Evolutionary conservation across 2,329 filamentous ascomycete species (phyloP).

Genomic region (Trichoderma sp.): DNA sequence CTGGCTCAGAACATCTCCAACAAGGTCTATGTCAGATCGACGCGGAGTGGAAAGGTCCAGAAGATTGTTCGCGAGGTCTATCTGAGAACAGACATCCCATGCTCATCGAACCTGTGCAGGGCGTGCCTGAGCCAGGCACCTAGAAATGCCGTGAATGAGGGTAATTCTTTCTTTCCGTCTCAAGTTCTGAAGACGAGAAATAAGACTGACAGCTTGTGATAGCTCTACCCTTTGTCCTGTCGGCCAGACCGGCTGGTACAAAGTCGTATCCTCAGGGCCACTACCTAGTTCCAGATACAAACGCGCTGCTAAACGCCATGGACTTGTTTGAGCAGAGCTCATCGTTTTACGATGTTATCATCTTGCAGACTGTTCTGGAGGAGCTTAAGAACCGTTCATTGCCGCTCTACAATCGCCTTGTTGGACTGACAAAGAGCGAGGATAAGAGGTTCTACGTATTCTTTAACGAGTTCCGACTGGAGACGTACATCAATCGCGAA

Average conservation of each 20-base stretch:
- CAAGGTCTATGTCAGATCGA: conserved; percentile 94
- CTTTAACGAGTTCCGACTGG: conserved; percentile 95
- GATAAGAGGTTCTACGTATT: conserved; percentile 98
- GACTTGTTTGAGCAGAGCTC: conserved; percentile 91
- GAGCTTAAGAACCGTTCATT: conserved; percentile 92
- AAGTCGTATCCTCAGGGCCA: conserved; percentile 81
- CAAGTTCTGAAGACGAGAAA: too few species aligned
- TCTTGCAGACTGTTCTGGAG: conserved; percentile 93
- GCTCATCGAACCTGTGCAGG: conserved; percentile 85
- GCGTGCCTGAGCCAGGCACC: conserved; percentile 73
- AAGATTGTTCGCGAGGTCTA: conserved; percentile 98
- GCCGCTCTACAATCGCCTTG: conserved; percentile 89
- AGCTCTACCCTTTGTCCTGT: conserved; percentile 84
- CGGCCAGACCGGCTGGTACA: conserved; percentile 81
- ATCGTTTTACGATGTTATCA: conserved; percentile 94
- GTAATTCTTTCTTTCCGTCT: conserved; percentile 45
- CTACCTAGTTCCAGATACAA: conserved; percentile 94
- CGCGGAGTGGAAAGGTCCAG: conserved; percentile 93
- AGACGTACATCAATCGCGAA: conserved; percentile 78
- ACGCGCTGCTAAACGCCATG: conserved; percentile 93
- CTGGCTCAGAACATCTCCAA: conserved; percentile 76
- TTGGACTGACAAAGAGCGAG: conserved; percentile 88
- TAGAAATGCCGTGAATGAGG: conserved; percentile 72
- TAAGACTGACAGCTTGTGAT: conserved; percentile 20
- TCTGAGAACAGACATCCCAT: conserved; percentile 93